Evolutionary conservation across 139 green algal species (phyloP).

Genomic region (Mychonastes homosphaera): DNA sequence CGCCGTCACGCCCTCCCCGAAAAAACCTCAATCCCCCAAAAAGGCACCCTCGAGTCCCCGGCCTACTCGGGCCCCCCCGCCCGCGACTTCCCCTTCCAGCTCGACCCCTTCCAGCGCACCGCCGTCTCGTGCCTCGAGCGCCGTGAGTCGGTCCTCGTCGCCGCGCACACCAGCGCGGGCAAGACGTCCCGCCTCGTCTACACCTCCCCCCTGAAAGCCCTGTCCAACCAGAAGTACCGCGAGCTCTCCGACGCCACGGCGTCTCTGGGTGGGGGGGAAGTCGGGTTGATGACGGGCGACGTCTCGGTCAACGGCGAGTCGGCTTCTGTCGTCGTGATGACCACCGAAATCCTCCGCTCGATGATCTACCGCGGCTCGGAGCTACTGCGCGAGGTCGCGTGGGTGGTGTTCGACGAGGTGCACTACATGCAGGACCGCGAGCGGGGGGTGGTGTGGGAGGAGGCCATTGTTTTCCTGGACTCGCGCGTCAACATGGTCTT

Average conservation of each 20-base stretch:
- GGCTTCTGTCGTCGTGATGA: conserved; percentile 93
- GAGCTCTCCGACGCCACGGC: conserved; percentile 13
- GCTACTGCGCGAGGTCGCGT: conserved; percentile 78
- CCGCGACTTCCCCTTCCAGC: conserved; percentile 77
- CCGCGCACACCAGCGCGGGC: conserved; percentile 84
- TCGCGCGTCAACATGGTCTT: conserved; percentile 75
- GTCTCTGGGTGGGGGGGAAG: conserved; percentile 26
- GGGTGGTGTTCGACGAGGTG: conserved; percentile 98
- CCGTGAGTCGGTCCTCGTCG: conserved; percentile 78
- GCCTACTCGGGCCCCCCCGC: conserved; percentile 40
- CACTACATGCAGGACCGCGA: conserved; percentile 96
- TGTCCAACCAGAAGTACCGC: not conserved
- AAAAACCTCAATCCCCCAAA: too few relatives aligned
- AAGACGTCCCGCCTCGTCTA: conserved; percentile 93
- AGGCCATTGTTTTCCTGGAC: conserved; percentile 93
- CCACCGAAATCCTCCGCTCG: conserved; percentile 90
- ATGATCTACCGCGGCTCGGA: conserved; percentile 54
- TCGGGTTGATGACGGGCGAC: conserved; percentile 67
- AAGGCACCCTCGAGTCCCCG: conserved; percentile 66
- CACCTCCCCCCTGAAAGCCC: conserved; percentile 85
- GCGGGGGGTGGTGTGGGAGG: conserved; percentile 98
- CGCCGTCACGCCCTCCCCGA: too few relatives aligned
- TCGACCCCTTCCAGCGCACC: conserved; percentile 81
- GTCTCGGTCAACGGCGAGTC: conserved; percentile 84
- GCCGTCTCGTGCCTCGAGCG: conserved; percentile 80